Percentiles rank a stretch among this genome's conserved stretches.
Conservation (phyloP, 2,329 filamentous ascomycete species). For the Gremmenia infestans region DNA sequence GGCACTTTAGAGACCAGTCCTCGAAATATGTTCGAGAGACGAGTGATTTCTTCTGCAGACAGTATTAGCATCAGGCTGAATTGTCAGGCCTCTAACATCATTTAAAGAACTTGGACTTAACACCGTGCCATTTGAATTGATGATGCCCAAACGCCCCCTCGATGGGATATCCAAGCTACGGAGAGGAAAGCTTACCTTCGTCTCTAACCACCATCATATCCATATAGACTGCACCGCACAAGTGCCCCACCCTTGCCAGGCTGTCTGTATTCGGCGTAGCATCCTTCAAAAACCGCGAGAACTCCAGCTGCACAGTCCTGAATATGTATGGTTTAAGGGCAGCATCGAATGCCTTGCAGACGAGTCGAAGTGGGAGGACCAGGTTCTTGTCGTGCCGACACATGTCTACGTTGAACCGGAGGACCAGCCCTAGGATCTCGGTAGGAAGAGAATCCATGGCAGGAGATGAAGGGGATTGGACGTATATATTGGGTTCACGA, state of each 20-base stretch:
- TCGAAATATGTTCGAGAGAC: constrained; percentile 42
- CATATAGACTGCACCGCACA: constrained; percentile 46
- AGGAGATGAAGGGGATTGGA: background rate
- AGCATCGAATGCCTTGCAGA: constrained; percentile 45
- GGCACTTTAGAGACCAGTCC: constrained; percentile 34
- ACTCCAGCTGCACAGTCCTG: constrained; percentile 46
- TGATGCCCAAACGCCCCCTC: background rate
- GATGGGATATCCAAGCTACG: background rate
- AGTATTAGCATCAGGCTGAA: constrained; percentile 9
- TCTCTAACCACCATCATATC: constrained; percentile 51
- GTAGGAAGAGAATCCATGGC: constrained; percentile 42
- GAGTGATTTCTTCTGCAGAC: constrained; percentile 42
- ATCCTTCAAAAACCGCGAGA: constrained; percentile 39
- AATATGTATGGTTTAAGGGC: constrained; percentile 42
- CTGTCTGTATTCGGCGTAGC: constrained; percentile 35
- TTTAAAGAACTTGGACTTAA: too few relatives aligned
- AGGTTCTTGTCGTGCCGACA: constrained; percentile 40
- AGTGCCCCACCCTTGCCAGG: constrained; percentile 41
- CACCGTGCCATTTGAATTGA: background rate
- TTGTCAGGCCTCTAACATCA: too few relatives aligned
- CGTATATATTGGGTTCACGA: too few relatives aligned
- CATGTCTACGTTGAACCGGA: constrained; percentile 38
- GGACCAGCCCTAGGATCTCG: constrained; percentile 44
- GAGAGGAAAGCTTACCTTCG: constrained; percentile 36
- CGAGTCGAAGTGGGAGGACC: constrained; percentile 42